A percentile compares a stretch with the other conserved stretches of the same genome.
phyloP scores from a whole-genome alignment of 129 eudicot genomes.

The Helichrysum umbraculigerum region DNA sequence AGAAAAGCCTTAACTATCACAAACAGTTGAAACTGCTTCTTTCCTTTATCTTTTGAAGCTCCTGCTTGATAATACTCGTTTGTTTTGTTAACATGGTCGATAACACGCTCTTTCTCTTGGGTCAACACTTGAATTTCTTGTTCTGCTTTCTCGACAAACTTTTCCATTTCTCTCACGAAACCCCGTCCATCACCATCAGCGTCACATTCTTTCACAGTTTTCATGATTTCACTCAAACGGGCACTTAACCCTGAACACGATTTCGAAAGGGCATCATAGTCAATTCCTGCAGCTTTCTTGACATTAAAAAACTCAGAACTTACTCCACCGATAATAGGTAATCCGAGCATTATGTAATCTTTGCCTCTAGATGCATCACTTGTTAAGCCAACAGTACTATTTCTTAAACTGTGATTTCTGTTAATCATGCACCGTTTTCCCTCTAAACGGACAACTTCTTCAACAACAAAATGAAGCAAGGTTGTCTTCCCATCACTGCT shows the following conservation, averaged over 20 bases:
- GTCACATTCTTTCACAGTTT: slow-evolving; percentile 47
- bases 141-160: slow-evolving; percentile 63
- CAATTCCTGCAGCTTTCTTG: slow-evolving; percentile 75
- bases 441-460: slow-evolving; percentile 87
- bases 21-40: slow-evolving; percentile 66
- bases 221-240: slow-evolving; percentile 46
- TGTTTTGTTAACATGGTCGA: slow-evolving; percentile 69
- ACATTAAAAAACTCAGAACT: slow-evolving; percentile 75
- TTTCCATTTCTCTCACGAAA: slow-evolving; percentile 66
- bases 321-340: slow-evolving; percentile 87
- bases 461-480: slow-evolving; percentile 89
- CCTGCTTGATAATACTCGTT: slow-evolving; percentile 82
- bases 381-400: slow-evolving; percentile 28
- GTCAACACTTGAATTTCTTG: slow-evolving; percentile 46
- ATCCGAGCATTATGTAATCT: slow-evolving; percentile 72
- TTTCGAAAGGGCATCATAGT: slow-evolving; percentile 51
- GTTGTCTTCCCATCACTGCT: slow-evolving; percentile 94
- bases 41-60: slow-evolving; percentile 59
- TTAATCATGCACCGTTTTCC: slow-evolving; percentile 83
- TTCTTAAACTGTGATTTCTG: slow-evolving; percentile 50
- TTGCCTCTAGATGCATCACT: slow-evolving; percentile 36
- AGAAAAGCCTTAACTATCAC: slow-evolving; percentile 73
- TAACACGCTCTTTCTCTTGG: slow-evolving; percentile 59
- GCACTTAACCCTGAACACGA: slow-evolving; percentile 37
- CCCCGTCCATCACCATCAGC: slow-evolving; percentile 54